Percentiles rank a stretch among this genome's conserved stretches.
Conservation (phyloP, 495 filamentous ascomycete genomes). For the Tuber calosporum region DNA sequence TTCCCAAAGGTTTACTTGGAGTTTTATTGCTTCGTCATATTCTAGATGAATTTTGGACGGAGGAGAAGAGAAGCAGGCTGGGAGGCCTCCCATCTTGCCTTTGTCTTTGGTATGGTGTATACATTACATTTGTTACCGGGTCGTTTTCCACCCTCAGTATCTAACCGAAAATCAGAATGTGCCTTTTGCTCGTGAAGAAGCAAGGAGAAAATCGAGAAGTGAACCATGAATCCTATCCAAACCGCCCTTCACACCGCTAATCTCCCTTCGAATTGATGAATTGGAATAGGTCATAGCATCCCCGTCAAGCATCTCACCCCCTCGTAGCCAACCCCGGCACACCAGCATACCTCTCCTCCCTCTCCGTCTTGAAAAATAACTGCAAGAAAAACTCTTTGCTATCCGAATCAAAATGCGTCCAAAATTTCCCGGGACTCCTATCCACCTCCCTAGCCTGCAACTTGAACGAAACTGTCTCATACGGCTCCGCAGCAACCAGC, state of each 20-base stretch:
- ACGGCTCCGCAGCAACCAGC: conserved; percentile 91
- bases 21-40: background rate
- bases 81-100: background rate
- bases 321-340: conserved; percentile 78
- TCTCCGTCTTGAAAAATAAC: conserved; percentile 97
- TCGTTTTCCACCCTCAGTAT: background rate
- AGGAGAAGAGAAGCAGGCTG: background rate
- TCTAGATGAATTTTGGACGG: background rate
- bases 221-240: background rate
- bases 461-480: conserved; percentile 96
- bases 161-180: background rate
- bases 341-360: conserved; percentile 89
- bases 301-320: background rate
- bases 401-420: conserved; percentile 93
- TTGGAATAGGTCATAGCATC: background rate
- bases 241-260: background rate
- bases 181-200: background rate
- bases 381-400: conserved; percentile 98
- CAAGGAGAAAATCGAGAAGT: background rate
- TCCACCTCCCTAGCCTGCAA: conserved; percentile 92
- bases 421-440: conserved; percentile 74
- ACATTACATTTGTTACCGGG: background rate
- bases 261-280: background rate
- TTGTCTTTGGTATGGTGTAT: background rate
- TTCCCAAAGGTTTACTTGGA: background rate